A percentile compares a stretch with the other conserved stretches of the same genome.
Evolutionary conservation across 345 rosid genomes (phyloP).

Genomic region (Salix suchowensis): DNA sequence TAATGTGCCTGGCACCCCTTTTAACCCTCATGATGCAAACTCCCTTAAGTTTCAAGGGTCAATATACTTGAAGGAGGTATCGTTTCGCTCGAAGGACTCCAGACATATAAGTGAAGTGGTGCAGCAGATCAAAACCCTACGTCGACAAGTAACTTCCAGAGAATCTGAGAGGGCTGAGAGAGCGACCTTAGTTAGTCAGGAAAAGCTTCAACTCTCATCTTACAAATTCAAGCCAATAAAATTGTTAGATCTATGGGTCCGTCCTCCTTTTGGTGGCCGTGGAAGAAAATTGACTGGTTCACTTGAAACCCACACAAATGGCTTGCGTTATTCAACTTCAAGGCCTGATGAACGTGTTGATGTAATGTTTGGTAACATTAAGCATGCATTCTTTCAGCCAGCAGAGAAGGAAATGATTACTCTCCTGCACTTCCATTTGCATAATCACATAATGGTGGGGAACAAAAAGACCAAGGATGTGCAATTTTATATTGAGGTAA

Average conservation of each 20-base stretch:
- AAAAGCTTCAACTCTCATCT: constrained; percentile 59
- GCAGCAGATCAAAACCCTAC: constrained; percentile 67
- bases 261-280: constrained; percentile 82
- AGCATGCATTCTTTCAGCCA: constrained; percentile 92
- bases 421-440: constrained; percentile 76
- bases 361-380: constrained; percentile 72
- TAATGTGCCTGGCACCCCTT: constrained; percentile 81
- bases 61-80: constrained; percentile 77
- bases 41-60: constrained; percentile 62
- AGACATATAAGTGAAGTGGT: constrained; percentile 89
- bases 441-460: constrained; percentile 96
- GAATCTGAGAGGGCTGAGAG: constrained; percentile 92
- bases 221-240: constrained; percentile 84
- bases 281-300: constrained; percentile 84
- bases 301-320: constrained; percentile 81
- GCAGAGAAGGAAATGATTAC: constrained; percentile 95
- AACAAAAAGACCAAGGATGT: constrained; percentile 91
- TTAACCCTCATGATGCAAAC: constrained; percentile 71
- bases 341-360: constrained; percentile 85
- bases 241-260: constrained; percentile 79
- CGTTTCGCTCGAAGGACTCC: constrained; percentile 86
- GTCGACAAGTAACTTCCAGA: constrained; percentile 71
- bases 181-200: constrained; percentile 89
- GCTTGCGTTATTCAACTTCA: constrained; percentile 72
- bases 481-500: constrained; percentile 87